A percentile compares a stretch with the other conserved stretches of the same genome.
Evolutionary conservation across 108 stramenopile species (phyloP).

Genomic region (Asterionellopsis glacialis): DNA sequence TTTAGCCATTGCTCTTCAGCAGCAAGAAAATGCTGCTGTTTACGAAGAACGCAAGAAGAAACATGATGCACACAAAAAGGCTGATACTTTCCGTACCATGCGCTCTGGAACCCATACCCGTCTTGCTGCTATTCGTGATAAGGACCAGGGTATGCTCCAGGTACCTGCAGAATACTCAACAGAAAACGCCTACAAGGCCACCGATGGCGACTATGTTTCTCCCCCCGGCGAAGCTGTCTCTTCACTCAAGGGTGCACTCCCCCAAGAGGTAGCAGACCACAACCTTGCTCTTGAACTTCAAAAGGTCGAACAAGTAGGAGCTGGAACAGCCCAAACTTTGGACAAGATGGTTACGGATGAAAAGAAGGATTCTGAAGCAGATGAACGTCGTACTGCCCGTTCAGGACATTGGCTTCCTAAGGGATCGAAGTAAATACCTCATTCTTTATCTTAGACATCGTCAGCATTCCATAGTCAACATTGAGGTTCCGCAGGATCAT

Average conservation of each 20-base stretch:
- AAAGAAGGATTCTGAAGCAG: conserved; percentile 38
- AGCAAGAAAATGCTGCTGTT: conserved; percentile 85
- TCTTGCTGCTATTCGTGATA: conserved; percentile 75
- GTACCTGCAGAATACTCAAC: conserved; percentile 85
- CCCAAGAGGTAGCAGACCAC: conserved; percentile 74
- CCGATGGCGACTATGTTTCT: conserved; percentile 27
- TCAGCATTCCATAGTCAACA: too few species aligned
- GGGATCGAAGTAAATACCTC: too few species aligned
- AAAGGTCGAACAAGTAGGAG: conserved; percentile 86
- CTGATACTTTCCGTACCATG: conserved; percentile 69
- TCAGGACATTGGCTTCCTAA: too few species aligned
- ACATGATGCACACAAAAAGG: conserved; percentile 57
- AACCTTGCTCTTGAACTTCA: conserved; percentile 77
- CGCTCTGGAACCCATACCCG: conserved; percentile 66
- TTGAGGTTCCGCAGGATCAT: too few species aligned
- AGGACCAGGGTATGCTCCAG: conserved; percentile 81
- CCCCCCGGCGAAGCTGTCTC: conserved; percentile 24
- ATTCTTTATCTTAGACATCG: too few species aligned
- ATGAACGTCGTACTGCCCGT: conserved; percentile 37
- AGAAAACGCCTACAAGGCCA: conserved; percentile 71
- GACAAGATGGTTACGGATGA: conserved; percentile 77
- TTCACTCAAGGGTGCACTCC: conserved; percentile 37
- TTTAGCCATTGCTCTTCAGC: conserved; percentile 85
- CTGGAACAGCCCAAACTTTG: conserved; percentile 75
- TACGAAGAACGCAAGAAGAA: conserved; percentile 78